These are phyloP conservation scores for Sarocladium oryzae DNA, from an alignment of 2,329 filamentous ascomycete genomes.

Conservation along the genomic window DNA sequence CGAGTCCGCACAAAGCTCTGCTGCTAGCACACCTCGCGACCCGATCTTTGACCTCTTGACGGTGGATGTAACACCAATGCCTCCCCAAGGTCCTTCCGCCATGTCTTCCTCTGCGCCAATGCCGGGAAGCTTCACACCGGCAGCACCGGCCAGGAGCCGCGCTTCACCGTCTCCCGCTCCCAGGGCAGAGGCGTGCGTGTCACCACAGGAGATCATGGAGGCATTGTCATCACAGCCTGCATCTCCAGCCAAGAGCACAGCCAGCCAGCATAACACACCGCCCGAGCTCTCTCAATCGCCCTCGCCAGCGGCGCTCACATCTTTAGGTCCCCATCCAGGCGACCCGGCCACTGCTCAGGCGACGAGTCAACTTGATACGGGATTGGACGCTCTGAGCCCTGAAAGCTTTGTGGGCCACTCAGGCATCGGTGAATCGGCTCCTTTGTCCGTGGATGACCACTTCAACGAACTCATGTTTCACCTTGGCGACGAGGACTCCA, in stretches of 20 bases:
- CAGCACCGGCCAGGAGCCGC: background rate
- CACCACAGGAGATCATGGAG: slow-evolving; percentile 38
- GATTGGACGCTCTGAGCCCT: background rate
- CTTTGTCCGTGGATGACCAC: slow-evolving; percentile 28
- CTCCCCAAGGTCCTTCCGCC: slow-evolving; percentile 14
- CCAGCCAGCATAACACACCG: slow-evolving; percentile 50
- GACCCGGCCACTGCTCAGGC: background rate
- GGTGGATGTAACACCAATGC: slow-evolving; percentile 22
- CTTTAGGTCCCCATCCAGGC: slow-evolving; percentile 27
- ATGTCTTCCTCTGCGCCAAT: slow-evolving; percentile 40
- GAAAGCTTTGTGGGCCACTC: slow-evolving; percentile 17
- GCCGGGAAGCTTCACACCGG: slow-evolving; percentile 20
- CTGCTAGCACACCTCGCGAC: slow-evolving; percentile 46
- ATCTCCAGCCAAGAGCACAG: slow-evolving; percentile 44
- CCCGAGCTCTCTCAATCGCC: slow-evolving; percentile 56
- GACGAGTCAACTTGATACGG: background rate
- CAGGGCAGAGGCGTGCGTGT: slow-evolving; percentile 37
- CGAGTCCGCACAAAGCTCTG: slow-evolving; percentile 51
- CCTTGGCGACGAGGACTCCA: slow-evolving; percentile 34
- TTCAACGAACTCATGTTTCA: slow-evolving; percentile 39
- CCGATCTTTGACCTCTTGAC: slow-evolving; percentile 40
- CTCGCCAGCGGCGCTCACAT: slow-evolving; percentile 44
- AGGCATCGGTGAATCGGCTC: slow-evolving; percentile 26
- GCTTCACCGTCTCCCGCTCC: slow-evolving; percentile 5
- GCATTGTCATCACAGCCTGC: slow-evolving; percentile 28